Percentiles rank a stretch among this genome's conserved stretches.
These are phyloP conservation scores for Scheffersomyces cryptocercus DNA, from an alignment of 1,139 yeast species.

Conservation along the genomic window DNA sequence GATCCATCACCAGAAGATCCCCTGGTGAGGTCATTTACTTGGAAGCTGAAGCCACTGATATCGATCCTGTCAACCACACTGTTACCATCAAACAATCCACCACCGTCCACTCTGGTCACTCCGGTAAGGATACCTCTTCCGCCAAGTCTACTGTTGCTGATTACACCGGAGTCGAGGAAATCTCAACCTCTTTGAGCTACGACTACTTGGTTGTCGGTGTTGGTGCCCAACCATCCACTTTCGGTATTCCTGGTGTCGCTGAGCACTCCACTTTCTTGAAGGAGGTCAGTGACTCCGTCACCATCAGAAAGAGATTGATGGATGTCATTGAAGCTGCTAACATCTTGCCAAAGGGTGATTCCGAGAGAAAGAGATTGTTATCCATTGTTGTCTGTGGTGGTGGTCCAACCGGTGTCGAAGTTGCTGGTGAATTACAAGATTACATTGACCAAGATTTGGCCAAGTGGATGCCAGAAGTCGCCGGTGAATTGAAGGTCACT, in stretches of 20 bases:
- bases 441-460: constrained; percentile 87
- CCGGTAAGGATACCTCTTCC: constrained; percentile 53
- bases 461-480: constrained; percentile 87
- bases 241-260: constrained; percentile 90
- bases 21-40: constrained; percentile 80
- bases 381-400: constrained; percentile 92
- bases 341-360: constrained; percentile 69
- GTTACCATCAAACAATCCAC: constrained; percentile 60
- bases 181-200: constrained; percentile 54
- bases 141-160: constrained; percentile 51
- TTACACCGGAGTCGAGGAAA: constrained; percentile 41
- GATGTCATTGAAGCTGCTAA: constrained; percentile 84
- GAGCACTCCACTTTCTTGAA: constrained; percentile 84
- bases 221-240: constrained; percentile 91
- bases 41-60: constrained; percentile 88
- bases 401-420: constrained; percentile 97
- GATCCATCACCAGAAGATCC: constrained; percentile 60
- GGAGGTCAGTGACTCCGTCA: constrained; percentile 81
- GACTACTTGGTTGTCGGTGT: constrained; percentile 87
- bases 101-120: constrained; percentile 53
- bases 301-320: constrained; percentile 74
- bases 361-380: constrained; percentile 77
- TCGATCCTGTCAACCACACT: constrained; percentile 67
- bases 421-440: constrained; percentile 94
- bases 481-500: constrained; percentile 77